Conservation (phyloP, 805 yeast genomes). For the Metschnikowia picachoensis region DNA sequence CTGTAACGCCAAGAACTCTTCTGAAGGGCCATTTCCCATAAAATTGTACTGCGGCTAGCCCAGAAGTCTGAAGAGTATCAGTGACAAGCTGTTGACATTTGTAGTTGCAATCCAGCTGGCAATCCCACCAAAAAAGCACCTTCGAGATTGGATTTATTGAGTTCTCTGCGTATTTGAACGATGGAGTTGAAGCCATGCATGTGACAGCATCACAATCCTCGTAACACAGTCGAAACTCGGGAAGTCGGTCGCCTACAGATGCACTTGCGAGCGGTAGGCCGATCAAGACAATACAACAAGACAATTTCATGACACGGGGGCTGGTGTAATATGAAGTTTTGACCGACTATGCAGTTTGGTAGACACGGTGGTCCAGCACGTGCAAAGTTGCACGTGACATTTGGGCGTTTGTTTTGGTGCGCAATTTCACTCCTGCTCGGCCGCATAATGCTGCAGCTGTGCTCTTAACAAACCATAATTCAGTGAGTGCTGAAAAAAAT, state of each 20-base stretch:
- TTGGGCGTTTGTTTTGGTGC: no score
- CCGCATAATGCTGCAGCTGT: no score
- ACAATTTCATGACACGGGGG: background rate
- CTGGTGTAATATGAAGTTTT: no score
- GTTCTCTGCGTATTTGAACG: conserved; percentile 13
- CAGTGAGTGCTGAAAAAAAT: no score
- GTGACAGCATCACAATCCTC: conserved; percentile 22
- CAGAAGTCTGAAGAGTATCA: conserved; percentile 16
- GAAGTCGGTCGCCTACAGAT: conserved; percentile 32
- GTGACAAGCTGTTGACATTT: conserved; percentile 38
- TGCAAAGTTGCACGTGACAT: no score
- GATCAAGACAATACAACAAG: background rate
- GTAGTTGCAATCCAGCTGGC: conserved; percentile 35
- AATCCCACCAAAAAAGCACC: conserved; percentile 30
- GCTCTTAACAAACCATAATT: no score
- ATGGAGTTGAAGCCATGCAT: conserved; percentile 13
- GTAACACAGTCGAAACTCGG: conserved; percentile 28
- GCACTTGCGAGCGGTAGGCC: conserved; percentile 6
- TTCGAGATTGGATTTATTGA: conserved; percentile 18
- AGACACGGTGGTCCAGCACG: no score
- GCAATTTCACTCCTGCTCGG: no score
- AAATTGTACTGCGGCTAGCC: conserved; percentile 35
- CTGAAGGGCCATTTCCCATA: conserved; percentile 43
- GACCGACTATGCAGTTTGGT: no score
- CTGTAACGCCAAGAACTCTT: conserved; percentile 36